phyloP scores from a whole-genome alignment of 2,329 filamentous ascomycete genomes.

The Xylariaceae sp. region DNA sequence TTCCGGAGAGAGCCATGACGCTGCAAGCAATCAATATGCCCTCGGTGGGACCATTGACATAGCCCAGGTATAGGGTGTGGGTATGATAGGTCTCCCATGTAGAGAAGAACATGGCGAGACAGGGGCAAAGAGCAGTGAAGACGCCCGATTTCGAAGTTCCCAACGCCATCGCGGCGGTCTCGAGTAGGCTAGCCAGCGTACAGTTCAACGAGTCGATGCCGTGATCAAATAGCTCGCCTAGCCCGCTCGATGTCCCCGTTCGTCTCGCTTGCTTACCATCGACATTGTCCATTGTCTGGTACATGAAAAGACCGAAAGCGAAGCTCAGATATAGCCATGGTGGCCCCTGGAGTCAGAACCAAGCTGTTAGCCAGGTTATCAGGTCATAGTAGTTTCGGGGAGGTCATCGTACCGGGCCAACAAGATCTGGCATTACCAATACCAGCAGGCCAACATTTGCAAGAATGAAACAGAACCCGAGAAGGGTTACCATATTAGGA shows the following conservation, averaged over 20 bases:
- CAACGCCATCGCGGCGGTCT: constrained; percentile 88
- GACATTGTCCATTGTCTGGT: constrained; percentile 98
- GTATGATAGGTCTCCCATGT: constrained; percentile 99
- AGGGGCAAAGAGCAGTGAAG: constrained; percentile 86
- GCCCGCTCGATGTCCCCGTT: constrained; percentile 87
- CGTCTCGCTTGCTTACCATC: constrained; percentile 95
- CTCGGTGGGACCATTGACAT: constrained; percentile 96
- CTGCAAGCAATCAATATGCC: constrained; percentile 81
- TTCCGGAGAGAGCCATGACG: constrained; percentile 82
- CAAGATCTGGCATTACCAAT: constrained; percentile 79
- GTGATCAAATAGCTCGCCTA: constrained; percentile 97
- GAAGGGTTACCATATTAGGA: constrained; percentile 92
- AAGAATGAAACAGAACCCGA: constrained; percentile 93
- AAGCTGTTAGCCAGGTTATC: constrained; percentile 4
- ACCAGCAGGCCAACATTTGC: constrained; percentile 70
- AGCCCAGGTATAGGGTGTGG: constrained; percentile 90
- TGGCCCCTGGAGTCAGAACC: constrained; percentile 54
- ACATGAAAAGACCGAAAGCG: constrained; percentile 94
- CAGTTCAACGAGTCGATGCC: constrained; percentile 98
- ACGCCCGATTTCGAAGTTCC: constrained; percentile 79
- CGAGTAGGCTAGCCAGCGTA: constrained; percentile 82
- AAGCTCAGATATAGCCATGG: constrained; percentile 96
- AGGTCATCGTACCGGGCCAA: constrained; percentile 66
- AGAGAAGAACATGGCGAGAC: constrained; percentile 97
- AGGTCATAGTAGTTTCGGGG: not conserved